Base-by-base conservation (phyloP, 495 filamentous ascomycete genomes). In the Hypomontagnella monticulosa region DNA sequence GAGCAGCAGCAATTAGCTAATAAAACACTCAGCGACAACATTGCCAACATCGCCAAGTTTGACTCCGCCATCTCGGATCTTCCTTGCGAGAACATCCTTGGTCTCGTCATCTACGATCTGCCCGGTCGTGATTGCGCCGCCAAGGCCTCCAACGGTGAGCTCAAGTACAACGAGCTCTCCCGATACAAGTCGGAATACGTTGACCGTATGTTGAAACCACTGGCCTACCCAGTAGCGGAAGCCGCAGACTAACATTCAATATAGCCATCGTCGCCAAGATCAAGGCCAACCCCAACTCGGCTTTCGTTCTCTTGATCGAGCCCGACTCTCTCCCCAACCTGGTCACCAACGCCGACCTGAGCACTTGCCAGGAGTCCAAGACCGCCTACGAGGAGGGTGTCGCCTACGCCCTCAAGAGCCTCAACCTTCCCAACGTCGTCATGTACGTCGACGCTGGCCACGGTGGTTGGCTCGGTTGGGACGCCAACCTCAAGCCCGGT, bases 381-480 rank as follows among this genome's bases (percentile, higher is more conserved):
- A 59, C 76, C 36, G 83, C 86, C 9, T 95, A 93, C 79, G 81
- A 87, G 63, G 84, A 88, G 44, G 85, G 88, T 73, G 85, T 88
- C 36, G 84, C 87, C 10, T 93, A 95, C 72, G 90, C 91, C 4
- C 73, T 93, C 62, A 83, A 83, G 65, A 76, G 84, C 61, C 81
- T 93, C 66, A 88, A 91, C 79, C 81, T 93, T 10, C 84, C 85
- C 65, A 93, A 93, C 77, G 90, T 93, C 58, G 76, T 88, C 66
- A 91, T 91, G 91, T 93, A 95, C 76, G 66, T 95, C 47, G 91
- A 95, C 71, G 91, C 89, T 55, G 91, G 89, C 75, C 88, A 91
- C 80, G 88, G 83, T 53, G 91, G 91, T 66, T 95, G 91, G 91
- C 83, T 93, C 57, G 91, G 91, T 66, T 95, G 91, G 91, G 78